Evolutionary conservation across 2,329 filamentous ascomycete genomes (phyloP).

Genomic region (Penicillium sp.): DNA sequence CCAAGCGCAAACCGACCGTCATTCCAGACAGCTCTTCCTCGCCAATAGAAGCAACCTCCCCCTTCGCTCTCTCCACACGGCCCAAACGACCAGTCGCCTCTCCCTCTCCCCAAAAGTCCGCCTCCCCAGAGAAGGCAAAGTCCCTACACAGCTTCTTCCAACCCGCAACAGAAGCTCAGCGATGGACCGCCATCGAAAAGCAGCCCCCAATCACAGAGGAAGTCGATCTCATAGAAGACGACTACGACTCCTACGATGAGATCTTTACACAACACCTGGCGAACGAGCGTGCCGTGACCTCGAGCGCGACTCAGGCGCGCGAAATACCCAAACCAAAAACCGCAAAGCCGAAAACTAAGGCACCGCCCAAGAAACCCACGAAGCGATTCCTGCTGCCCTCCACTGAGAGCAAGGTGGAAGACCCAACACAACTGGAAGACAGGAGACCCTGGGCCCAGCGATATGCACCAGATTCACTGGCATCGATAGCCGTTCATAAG

Average conservation of each 20-base stretch:
- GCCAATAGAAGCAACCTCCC: conserved; percentile 2
- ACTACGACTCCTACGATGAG: conserved; percentile 43
- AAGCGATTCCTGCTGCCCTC: conserved; percentile 33
- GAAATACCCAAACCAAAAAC: conserved; percentile 8
- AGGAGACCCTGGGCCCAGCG: conserved; percentile 82
- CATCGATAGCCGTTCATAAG: conserved; percentile 92
- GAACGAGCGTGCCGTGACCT: conserved; percentile 18
- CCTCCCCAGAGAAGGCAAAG: conserved; percentile 26
- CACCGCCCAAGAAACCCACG: conserved; percentile 10
- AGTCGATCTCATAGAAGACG: conserved; percentile 44
- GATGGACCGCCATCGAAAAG: conserved; percentile 38
- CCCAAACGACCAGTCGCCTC: conserved; percentile 23
- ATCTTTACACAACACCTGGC: conserved; percentile 37
- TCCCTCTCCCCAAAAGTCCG: conserved; percentile 28
- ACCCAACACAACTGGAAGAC: conserved; percentile 42
- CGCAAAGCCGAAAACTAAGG: neutral
- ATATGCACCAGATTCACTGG: conserved; percentile 72
- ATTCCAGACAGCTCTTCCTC: conserved; percentile 5
- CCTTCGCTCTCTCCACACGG: conserved; percentile 15
- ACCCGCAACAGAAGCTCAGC: conserved; percentile 41
- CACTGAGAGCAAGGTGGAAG: neutral
- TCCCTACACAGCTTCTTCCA: conserved; percentile 47
- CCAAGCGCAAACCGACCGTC: neutral
- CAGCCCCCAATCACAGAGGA: conserved; percentile 21
- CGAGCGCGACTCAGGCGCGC: conserved; percentile 7